phyloP scores from a whole-genome alignment of 176 grass and related monocot genomes.

The Poa pratensis region DNA sequence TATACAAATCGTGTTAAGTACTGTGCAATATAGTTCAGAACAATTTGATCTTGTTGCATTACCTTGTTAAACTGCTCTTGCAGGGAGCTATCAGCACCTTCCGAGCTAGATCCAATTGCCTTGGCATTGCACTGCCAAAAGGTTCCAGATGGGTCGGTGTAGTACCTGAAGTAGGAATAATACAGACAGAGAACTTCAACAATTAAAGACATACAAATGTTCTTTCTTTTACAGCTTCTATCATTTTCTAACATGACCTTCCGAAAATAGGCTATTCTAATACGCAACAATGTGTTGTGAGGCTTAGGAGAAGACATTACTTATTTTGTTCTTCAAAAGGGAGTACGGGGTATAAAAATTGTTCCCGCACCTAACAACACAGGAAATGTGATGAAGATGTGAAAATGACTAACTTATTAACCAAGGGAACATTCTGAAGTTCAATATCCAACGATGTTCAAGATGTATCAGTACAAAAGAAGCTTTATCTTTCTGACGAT shows the following conservation, averaged over 20 bases:
- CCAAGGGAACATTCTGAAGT: neutral
- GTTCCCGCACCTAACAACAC: neutral
- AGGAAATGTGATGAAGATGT: neutral
- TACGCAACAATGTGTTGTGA: neutral
- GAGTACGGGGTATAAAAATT: neutral
- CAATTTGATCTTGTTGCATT: neutral
- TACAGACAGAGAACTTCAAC: neutral
- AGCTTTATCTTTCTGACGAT: neutral
- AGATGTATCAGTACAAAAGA: neutral
- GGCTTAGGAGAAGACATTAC: neutral
- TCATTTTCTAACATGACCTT: neutral
- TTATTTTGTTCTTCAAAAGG: neutral
- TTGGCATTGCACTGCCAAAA: slow-evolving; percentile 97
- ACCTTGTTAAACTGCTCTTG: slow-evolving; percentile 98
- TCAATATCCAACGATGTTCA: neutral
- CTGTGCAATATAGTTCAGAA: neutral
- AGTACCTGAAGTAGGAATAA: slow-evolving; percentile 57
- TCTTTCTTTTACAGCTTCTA: neutral
- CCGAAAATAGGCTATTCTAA: neutral
- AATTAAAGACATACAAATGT: neutral
- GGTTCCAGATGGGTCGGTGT: slow-evolving; percentile 94
- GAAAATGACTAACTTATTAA: neutral
- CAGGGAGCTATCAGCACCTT: slow-evolving; percentile 94
- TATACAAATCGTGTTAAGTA: neutral
- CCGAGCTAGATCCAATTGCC: slow-evolving; percentile 91